Conservation (phyloP, 257 asterid genomes). For the Fraxinus anomala region DNA sequence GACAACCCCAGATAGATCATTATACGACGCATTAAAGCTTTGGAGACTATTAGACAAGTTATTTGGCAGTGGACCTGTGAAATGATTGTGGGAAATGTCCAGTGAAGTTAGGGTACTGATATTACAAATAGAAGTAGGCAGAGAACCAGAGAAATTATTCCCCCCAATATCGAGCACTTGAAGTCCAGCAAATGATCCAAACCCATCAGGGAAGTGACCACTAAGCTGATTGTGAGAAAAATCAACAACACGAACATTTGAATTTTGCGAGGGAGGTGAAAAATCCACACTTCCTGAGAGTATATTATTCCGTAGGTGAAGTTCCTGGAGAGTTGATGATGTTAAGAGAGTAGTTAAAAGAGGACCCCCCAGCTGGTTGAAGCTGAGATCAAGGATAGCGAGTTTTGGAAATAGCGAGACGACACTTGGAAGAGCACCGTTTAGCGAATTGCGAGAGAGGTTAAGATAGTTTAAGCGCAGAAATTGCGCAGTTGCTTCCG, state of each 20-base stretch:
- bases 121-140: constrained; percentile 62
- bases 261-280: constrained; percentile 46
- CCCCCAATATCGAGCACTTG: constrained; percentile 60
- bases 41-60: constrained; percentile 63
- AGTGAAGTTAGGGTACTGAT: constrained; percentile 49
- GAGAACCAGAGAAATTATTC: constrained; percentile 74
- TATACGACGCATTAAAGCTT: constrained; percentile 75
- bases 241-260: constrained; percentile 63
- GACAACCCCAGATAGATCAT: constrained; percentile 81
- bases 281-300: constrained; percentile 63
- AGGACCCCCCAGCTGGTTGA: constrained; percentile 70
- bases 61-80: constrained; percentile 72
- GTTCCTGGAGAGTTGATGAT: constrained; percentile 64
- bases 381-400: constrained; percentile 74
- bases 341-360: constrained; percentile 59
- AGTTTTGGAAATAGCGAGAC: constrained; percentile 66
- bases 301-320: constrained; percentile 65
- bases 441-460: constrained; percentile 66
- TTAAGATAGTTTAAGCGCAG: constrained; percentile 75
- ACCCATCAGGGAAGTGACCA: constrained; percentile 64
- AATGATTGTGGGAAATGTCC: constrained; percentile 69
- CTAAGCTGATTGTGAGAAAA: constrained; percentile 61
- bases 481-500: constrained; percentile 77
- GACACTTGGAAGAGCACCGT: constrained; percentile 66
- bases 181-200: constrained; percentile 61